Conservation (phyloP, 1,284 basidiomycete species). For the Dichomitus squalens region DNA sequence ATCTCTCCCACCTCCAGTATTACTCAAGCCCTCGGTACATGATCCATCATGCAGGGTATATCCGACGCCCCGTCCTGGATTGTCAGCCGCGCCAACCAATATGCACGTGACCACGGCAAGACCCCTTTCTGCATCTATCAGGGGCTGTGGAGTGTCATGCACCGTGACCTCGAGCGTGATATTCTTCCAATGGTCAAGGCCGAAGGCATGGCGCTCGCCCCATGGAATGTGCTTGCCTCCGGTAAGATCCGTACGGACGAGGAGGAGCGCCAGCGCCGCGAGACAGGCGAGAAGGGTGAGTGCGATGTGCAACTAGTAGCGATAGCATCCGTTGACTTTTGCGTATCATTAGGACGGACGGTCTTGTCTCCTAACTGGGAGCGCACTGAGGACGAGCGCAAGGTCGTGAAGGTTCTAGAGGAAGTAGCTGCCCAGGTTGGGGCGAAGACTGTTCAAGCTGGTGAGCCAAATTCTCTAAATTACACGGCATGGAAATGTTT, state of each 20-base stretch:
- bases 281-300: slow-evolving; percentile 25
- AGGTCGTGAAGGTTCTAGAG: slow-evolving; percentile 28
- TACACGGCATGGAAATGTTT: not conserved
- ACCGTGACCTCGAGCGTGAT: slow-evolving; percentile 57
- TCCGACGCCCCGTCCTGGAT: slow-evolving; percentile 57
- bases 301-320: not conserved
- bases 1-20: too few relatives aligned
- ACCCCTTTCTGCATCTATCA: slow-evolving; percentile 61
- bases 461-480: slow-evolving; percentile 1
- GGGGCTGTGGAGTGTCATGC: slow-evolving; percentile 51
- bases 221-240: slow-evolving; percentile 35
- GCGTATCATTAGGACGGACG: slow-evolving; percentile 18
- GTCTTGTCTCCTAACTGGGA: slow-evolving; percentile 21
- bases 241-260: slow-evolving; percentile 33
- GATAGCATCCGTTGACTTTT: not conserved
- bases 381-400: slow-evolving; percentile 26
- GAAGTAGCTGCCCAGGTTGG: slow-evolving; percentile 28
- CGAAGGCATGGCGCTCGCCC: slow-evolving; percentile 28
- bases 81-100: slow-evolving; percentile 52
- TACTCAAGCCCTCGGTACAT: slow-evolving; percentile 15
- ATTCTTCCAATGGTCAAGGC: slow-evolving; percentile 55
- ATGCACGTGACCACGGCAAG: slow-evolving; percentile 45
- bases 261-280: slow-evolving; percentile 26
- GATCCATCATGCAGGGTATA: slow-evolving; percentile 28
- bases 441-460: slow-evolving; percentile 22